Base-by-base conservation (phyloP, 768 basidiomycete genomes). In the Mycena filopes region DNA sequence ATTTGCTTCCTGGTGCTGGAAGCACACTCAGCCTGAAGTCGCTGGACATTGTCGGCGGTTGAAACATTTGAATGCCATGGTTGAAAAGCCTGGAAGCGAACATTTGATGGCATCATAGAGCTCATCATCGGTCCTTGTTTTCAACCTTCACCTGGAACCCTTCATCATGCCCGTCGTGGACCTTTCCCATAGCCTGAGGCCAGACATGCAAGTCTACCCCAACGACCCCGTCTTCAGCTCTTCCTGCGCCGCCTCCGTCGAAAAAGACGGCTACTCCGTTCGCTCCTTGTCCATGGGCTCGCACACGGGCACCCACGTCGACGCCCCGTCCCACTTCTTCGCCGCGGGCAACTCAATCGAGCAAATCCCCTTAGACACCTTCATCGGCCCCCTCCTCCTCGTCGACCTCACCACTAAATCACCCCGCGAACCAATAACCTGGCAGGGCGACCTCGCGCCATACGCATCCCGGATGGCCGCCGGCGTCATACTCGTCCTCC, bases 231-330 rank as follows among this genome's bases (percentile, higher is more conserved):
- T 66, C 16, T 88, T 86, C 73, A 66, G 63, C 21, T 81, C 78
- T 58, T 72, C 68, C 18, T 80, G 78, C 23, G 74, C 74, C 51
- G 70, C 81, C 31, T 80, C 82, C 13, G 73, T 88, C 58, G 60
- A 73, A 5, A 72, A 78, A 59, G 81, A 88, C 58, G 85, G 85
- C 40, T 85, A 81, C 71, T 82, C 78, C 51, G 83, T 90, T 15
- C 83, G 83, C 65, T 71, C 79, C 0, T 76, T 94, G 51, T 78
- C 83, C 28, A 70, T 92, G 23, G 84, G 89, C 5, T 87, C 91
- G 1, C 92, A 93, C 71, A 88, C 89, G 1, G 92, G 92, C 48
- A 93, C 92, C 3, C 92, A 94, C 77, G 81, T 93, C 74, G 92
- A 94, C 70, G 89, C 91, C 1, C 92, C 92, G 0, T 87, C 83